Evolutionary conservation across 2,329 filamentous ascomycete species (phyloP), one percentile per base, ranked within the genome.

Genomic region (Fusarium zealandicum): DNA sequence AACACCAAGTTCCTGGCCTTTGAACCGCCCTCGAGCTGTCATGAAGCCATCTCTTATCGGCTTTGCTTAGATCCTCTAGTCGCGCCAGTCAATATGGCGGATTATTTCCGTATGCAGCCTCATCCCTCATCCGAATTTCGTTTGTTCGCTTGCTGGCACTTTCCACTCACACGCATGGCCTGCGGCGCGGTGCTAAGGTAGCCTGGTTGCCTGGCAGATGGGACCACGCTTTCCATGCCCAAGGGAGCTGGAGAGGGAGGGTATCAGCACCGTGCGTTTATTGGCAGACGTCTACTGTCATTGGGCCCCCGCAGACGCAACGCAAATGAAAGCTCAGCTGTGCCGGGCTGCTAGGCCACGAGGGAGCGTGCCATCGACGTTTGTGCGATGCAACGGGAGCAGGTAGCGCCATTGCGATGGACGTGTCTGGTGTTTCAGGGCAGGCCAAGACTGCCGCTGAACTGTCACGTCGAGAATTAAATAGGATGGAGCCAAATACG

Each of bases 391-490:
- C 13, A 33, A 45, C 46, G 41, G 40, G 49, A 51, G 43, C 30
- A 50, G 37, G 17, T 42, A 46, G 44, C 16, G 41, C 40, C 17
- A 46, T 47, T 63, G 43, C 35, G 59, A 67, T 65, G 45, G 54
- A 44, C 57, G 40, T 51, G 43, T 44, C 53, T 57, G 64, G 43
- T 45, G 64, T 67, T 66, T 66, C 64, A 66, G 54, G 55, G 41
- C 55, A 55, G 32, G 32, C 31, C 31, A 54, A 55, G 46, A 27
- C 33, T 20, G 22, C 22, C 22, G 22, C 22, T 25, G 6, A 8
- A 20, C n/a, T n/a, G n/a, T n/a, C n/a, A n/a, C n/a, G n/a, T 25
- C 22, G 32, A 46, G 43, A 37, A 37, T 46, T 45, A 31, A 36
- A 35, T 31, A 36, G 30, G 31, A n/a, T n/a, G n/a, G n/a, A n/a